Base-by-base conservation (phyloP, 2,329 filamentous ascomycete genomes). In the Apiospora rasikravindrae region DNA sequence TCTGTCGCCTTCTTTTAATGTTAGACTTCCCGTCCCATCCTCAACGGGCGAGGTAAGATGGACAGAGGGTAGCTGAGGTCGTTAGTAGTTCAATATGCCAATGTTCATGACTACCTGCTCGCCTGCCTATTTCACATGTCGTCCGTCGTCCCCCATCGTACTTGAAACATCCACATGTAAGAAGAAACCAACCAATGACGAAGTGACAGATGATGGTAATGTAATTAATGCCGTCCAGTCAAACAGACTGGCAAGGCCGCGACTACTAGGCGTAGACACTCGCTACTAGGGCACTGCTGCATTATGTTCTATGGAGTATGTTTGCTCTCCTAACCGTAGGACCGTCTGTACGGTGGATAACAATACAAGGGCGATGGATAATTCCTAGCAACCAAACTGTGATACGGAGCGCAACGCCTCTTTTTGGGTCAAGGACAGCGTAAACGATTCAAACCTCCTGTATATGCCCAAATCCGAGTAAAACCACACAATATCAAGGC, bases 241-340 rank as follows among this genome's bases (percentile, higher is more conserved):
- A 22, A 22, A 22, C 53, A 37, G 22, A 49, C 19, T 64, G 33
- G 19, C 3, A 8, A 64, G 57, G 4, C 33, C 3, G 22, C 22
- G 5, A 10, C 40, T 42, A 42, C 40, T 11, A 13, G 10, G 6
- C 19, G 26, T 33, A 51, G n/a, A 51, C n/a, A 51, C 5, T n/a
- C 13, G n/a, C 19, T 40, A 64, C 16, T 11, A 40, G 40, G 57
- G 57, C 57, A 64, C 57, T 64, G 57, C 29, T 40, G 57, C 57
- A 40, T 64, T 64, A 64, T 64, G 57, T 64, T 64, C 57, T 64
- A 64, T 40, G 29, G 57, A 64, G 29, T 64, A 64, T 64, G 57
- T 64, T 13, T 40, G 33, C 53, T 19, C 16, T 37, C 53, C 53
- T 14, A 22, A 61, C 53, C 19, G 22, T 33, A 16, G 26, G 26